Conservation (phyloP, 73 alveolate genomes). For the Tetrahymena thermophila region DNA sequence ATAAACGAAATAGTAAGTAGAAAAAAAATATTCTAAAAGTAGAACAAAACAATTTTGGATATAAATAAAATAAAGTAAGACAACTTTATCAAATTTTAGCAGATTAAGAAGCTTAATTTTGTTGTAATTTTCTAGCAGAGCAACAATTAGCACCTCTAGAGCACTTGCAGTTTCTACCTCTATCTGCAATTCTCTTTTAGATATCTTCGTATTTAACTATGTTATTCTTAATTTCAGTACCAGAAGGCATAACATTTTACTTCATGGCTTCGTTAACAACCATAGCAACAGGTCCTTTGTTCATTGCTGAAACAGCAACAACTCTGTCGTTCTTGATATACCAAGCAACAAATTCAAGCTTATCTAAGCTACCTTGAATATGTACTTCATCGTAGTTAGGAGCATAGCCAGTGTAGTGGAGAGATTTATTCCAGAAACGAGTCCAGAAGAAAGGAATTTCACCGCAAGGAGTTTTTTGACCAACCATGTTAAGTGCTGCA, state of each 20-base stretch:
- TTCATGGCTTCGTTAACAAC: not conserved
- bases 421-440: slow-evolving; percentile 37
- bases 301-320: slow-evolving; percentile 40
- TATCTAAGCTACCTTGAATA: slow-evolving; percentile 24
- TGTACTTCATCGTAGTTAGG: slow-evolving; percentile 34
- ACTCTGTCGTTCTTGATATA: slow-evolving; percentile 22
- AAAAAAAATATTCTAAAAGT: not conserved
- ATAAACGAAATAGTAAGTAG: not conserved
- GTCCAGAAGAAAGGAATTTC: slow-evolving; percentile 90
- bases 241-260: not conserved
- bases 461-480: slow-evolving; percentile 56
- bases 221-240: not conserved
- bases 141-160: not conserved
- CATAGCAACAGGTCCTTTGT: slow-evolving; percentile 3
- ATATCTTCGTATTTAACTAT: not conserved
- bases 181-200: not conserved
- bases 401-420: slow-evolving; percentile 27
- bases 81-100: not conserved
- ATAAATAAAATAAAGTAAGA: not conserved
- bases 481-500: slow-evolving; percentile 85
- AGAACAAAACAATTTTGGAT: not conserved
- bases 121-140: not conserved
- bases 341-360: slow-evolving; percentile 36
- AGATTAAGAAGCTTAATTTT: not conserved
- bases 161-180: not conserved